Conservation (phyloP, 2,329 filamentous ascomycete species). For the Elsinoe fawcettii region DNA sequence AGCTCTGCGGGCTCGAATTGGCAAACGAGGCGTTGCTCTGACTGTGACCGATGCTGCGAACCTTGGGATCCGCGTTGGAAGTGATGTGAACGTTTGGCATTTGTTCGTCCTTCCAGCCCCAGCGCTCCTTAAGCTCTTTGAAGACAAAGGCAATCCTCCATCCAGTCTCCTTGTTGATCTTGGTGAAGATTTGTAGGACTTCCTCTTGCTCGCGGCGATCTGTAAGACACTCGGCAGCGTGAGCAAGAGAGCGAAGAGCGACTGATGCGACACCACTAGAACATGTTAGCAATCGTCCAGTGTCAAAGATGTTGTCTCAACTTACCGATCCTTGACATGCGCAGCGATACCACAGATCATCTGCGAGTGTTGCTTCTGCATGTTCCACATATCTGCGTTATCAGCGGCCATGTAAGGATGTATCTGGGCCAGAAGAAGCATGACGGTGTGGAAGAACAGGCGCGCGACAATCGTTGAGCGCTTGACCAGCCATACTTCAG, state of each 20-base stretch:
- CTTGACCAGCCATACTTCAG: slow-evolving; percentile 83
- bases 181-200: slow-evolving; percentile 66
- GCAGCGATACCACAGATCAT: slow-evolving; percentile 85
- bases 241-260: slow-evolving; percentile 68
- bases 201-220: slow-evolving; percentile 69
- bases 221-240: slow-evolving; percentile 66
- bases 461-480: slow-evolving; percentile 71
- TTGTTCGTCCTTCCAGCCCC: slow-evolving; percentile 60
- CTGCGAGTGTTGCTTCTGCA: slow-evolving; percentile 67
- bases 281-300: not conserved
- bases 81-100: slow-evolving; percentile 24
- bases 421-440: slow-evolving; percentile 70
- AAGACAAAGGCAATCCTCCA: slow-evolving; percentile 70
- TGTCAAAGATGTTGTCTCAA: not conserved
- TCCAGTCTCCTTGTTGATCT: slow-evolving; percentile 66
- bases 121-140: slow-evolving; percentile 63
- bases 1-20: slow-evolving; percentile 20
- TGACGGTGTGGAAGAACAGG: slow-evolving; percentile 81
- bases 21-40: slow-evolving; percentile 22
- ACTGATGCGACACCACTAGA: slow-evolving; percentile 63
- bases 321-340: slow-evolving; percentile 66
- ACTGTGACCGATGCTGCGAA: slow-evolving; percentile 13
- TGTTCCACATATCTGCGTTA: slow-evolving; percentile 58
- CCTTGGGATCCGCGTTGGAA: slow-evolving; percentile 19
- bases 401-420: slow-evolving; percentile 61